Conservation (phyloP, 163 green algal genomes). For the Chlamydomonas reinhardtii region DNA sequence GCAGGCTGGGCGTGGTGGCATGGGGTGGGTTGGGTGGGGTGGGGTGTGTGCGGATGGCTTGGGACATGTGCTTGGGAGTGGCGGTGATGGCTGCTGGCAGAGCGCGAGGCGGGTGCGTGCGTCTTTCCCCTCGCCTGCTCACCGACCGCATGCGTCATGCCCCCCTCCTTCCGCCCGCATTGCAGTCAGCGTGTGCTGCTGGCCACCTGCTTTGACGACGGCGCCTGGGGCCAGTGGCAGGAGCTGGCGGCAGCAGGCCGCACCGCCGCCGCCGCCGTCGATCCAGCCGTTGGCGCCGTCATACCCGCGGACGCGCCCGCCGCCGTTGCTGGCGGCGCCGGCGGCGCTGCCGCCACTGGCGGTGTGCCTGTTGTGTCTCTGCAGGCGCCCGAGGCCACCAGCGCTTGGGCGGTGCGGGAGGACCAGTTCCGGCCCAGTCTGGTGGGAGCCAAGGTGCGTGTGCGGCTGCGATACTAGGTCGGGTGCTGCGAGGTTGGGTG, state of each 20-base stretch:
- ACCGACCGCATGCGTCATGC: too few species aligned
- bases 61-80: too few species aligned
- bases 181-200: conserved; percentile 83
- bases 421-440: conserved; percentile 66
- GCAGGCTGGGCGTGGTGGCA: too few species aligned
- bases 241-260: neutral
- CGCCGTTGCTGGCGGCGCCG: neutral
- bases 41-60: too few species aligned
- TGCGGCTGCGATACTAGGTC: too few species aligned
- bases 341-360: neutral
- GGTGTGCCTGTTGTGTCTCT: conserved; percentile 11
- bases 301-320: conserved; percentile 3
- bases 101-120: too few species aligned
- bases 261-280: conserved; percentile 1
- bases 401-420: conserved; percentile 72
- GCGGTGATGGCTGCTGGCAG: too few species aligned
- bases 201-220: conserved; percentile 84
- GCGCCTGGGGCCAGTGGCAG: conserved; percentile 62
- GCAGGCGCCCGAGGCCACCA: conserved; percentile 9
- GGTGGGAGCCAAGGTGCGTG: conserved; percentile 81
- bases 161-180: too few species aligned
- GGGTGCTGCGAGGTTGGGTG: too few species aligned
- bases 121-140: too few species aligned
- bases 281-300: conserved; percentile 20
- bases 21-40: too few species aligned